Conservation (phyloP, 352 stramenopile species). For the Globisporangium emineosum region DNA sequence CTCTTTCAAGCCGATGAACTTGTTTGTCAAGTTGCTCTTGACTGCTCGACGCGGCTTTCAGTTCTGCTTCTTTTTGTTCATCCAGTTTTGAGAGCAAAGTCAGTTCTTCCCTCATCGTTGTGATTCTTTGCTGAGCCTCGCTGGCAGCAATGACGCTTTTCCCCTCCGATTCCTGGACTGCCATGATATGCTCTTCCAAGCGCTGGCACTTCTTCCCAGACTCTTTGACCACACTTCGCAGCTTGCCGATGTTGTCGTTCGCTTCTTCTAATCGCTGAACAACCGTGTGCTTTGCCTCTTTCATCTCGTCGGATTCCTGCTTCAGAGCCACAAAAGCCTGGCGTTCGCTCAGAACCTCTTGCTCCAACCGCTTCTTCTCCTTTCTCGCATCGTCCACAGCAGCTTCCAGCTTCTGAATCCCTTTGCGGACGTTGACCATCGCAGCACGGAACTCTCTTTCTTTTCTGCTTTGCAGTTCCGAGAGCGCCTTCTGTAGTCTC, state of each 20-base stretch:
- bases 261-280: slow-evolving; percentile 63
- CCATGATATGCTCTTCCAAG: slow-evolving; percentile 29
- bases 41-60: slow-evolving; percentile 26
- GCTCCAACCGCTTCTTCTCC: slow-evolving; percentile 51
- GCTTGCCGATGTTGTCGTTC: slow-evolving; percentile 60
- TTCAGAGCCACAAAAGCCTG: slow-evolving; percentile 55
- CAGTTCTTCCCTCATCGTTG: slow-evolving; percentile 24
- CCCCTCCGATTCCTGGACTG: slow-evolving; percentile 18
- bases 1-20: slow-evolving; percentile 25
- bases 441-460: slow-evolving; percentile 60
- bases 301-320: slow-evolving; percentile 44
- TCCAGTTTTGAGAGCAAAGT: slow-evolving; percentile 18
- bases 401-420: slow-evolving; percentile 65
- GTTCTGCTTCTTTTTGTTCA: slow-evolving; percentile 28
- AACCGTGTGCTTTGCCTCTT: slow-evolving; percentile 40
- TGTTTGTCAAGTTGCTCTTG: slow-evolving; percentile 33
- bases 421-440: slow-evolving; percentile 73
- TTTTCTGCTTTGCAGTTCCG: slow-evolving; percentile 64
- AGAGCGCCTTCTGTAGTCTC: slow-evolving; percentile 43
- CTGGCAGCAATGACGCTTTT: slow-evolving; percentile 12
- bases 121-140: not conserved
- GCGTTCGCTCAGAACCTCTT: slow-evolving; percentile 46
- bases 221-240: slow-evolving; percentile 52
- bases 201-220: slow-evolving; percentile 29
- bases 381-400: slow-evolving; percentile 41